Base-by-base conservation (phyloP, 345 rosid species). In the Excoecaria agallocha region DNA sequence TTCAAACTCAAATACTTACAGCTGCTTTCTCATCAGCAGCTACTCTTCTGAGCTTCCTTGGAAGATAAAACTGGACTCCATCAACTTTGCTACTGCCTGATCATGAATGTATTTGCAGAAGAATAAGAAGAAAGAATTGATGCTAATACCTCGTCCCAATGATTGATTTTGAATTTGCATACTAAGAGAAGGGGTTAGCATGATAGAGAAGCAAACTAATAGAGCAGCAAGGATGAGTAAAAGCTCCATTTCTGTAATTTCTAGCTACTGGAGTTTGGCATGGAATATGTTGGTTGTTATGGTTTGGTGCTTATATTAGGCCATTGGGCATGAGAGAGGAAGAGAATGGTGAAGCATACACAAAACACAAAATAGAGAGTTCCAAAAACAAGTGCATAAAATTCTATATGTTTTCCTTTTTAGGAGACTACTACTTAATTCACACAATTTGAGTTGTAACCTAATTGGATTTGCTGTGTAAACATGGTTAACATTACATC, bases 301-400 rank as follows among this genome's bases (percentile, higher is more conserved):
- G 64, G 15, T 8, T 24, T 8, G 35, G 61, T 62, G 38, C 67
- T 73, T 57, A 68, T 75, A 54, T 37, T 7, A n/a, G 11, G 20
- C 19, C 12, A 41, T 4, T 5, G 49, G 43, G 30, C 12, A 4
- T 65, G 35, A n/a, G 41, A 69, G 51, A 65, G 74, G 48, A 30
- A 57, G 67, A 35, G 67, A 65, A 46, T 8, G 68, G 43, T 30
- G 30, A 38, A 24, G 50, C 57, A 71, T 20, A 72, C 90, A 84
- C 92, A 74, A 84, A 88, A 79, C 91, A 90, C 91, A 84, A 84
- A 87, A 83, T 79, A 77, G 74, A 82, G 87, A 84, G 82, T 83
- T 82, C 80, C 88, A 85, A 83, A 86, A 88, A 74, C 54, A 77
- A 69, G 70, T 62, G 45, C 77, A 66, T 56, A 50, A 76, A 71